phyloP scores from a whole-genome alignment of 345 rosid genomes.

The Salix dunnii region DNA sequence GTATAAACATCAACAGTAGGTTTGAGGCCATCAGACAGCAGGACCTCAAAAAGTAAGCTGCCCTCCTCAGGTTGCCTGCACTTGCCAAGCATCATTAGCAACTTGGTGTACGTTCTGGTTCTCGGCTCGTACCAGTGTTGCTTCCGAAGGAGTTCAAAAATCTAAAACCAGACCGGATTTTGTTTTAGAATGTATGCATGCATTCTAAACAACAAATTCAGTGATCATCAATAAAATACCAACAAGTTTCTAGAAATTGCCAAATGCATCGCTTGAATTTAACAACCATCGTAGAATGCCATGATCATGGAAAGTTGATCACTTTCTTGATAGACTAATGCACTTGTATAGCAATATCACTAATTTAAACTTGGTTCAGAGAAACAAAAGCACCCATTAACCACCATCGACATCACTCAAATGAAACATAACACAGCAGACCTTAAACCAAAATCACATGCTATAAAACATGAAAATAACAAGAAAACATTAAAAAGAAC shows the following conservation, averaged over 20 bases:
- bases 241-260: background rate
- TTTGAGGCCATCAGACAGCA: constrained; percentile 61
- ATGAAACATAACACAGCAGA: background rate
- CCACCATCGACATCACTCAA: background rate
- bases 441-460: background rate
- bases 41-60: constrained; percentile 55
- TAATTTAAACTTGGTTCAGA: background rate
- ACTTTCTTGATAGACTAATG: background rate
- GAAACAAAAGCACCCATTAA: background rate
- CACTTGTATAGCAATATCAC: background rate
- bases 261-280: background rate
- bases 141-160: constrained; percentile 68
- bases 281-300: background rate
- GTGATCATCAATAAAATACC: background rate
- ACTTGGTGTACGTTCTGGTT: constrained; percentile 58
- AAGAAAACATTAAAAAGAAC: background rate
- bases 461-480: background rate
- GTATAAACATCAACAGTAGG: constrained; percentile 81
- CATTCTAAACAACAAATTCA: background rate
- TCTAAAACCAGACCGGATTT: constrained; percentile 30
- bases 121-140: constrained; percentile 81
- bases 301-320: background rate
- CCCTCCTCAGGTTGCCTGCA: constrained; percentile 72
- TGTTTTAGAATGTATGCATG: background rate
- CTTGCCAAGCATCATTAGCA: constrained; percentile 72